These are phyloP conservation scores for Aspergillus novoparasiticus DNA, from an alignment of 2,329 filamentous ascomycete genomes.

Conservation along the genomic window DNA sequence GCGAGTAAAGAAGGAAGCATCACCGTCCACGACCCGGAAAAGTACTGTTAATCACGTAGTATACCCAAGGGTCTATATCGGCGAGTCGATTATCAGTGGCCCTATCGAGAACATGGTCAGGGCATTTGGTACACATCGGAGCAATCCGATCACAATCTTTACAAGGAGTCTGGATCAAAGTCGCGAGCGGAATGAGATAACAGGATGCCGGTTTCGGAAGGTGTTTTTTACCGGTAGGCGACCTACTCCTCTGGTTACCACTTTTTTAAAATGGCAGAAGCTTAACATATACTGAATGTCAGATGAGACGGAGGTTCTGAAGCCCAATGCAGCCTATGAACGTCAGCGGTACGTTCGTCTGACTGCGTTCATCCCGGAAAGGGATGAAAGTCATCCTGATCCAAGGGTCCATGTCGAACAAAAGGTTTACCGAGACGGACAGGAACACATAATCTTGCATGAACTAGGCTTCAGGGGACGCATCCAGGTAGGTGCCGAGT, in stretches of 20 bases:
- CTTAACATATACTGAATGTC: neutral
- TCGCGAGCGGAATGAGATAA: conserved; percentile 17
- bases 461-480: conserved; percentile 17
- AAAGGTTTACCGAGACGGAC: conserved; percentile 10
- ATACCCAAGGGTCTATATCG: neutral
- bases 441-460: conserved; percentile 16
- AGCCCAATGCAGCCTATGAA: conserved; percentile 5
- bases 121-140: neutral
- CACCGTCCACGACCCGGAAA: neutral
- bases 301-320: conserved; percentile 12
- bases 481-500: conserved; percentile 17
- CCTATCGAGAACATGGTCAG: conserved; percentile 19
- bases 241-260: neutral
- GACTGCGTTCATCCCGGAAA: conserved; percentile 13
- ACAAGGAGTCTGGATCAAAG: conserved; percentile 14
- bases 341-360: conserved; percentile 3
- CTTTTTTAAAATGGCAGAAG: neutral
- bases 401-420: conserved; percentile 22
- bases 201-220: conserved; percentile 19
- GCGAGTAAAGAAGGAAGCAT: neutral
- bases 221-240: conserved; percentile 18
- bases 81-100: conserved; percentile 13
- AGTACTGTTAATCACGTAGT: neutral
- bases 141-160: conserved; percentile 18
- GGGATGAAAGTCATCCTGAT: conserved; percentile 9